A percentile compares a stretch with the other conserved stretches of the same genome.
Evolutionary conservation across 1,284 basidiomycete species (phyloP).

Genomic region (Pseudozyma sp.): DNA sequence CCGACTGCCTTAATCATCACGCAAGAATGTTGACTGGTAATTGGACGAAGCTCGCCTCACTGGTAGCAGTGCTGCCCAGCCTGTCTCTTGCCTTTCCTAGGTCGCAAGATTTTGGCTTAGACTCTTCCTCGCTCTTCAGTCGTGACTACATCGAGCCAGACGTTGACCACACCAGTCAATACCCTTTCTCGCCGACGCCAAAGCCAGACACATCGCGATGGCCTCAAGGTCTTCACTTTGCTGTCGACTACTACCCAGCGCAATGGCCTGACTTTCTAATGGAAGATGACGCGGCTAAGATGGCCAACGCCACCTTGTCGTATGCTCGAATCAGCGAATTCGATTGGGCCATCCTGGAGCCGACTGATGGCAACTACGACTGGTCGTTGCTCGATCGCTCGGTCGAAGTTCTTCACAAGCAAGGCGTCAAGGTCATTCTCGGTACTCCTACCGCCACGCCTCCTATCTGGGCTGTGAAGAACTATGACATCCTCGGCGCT

Average conservation of each 20-base stretch:
- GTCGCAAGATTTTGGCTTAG: slow-evolving; percentile 71
- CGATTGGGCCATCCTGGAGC: slow-evolving; percentile 55
- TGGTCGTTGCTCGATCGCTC: slow-evolving; percentile 41
- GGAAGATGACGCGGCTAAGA: slow-evolving; percentile 41
- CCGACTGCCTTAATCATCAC: no score
- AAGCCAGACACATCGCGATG: slow-evolving; percentile 26
- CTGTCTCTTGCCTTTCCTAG: slow-evolving; percentile 24
- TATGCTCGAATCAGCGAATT: slow-evolving; percentile 55
- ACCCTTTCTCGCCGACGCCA: slow-evolving; percentile 12
- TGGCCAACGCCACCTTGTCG: slow-evolving; percentile 42
- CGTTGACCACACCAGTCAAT: slow-evolving; percentile 20
- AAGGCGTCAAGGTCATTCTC: slow-evolving; percentile 55
- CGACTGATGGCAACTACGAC: slow-evolving; percentile 47
- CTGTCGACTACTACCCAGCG: slow-evolving; percentile 56
- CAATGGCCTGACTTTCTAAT: slow-evolving; percentile 49
- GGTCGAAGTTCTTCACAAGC: slow-evolving; percentile 31
- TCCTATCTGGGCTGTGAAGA: slow-evolving; percentile 49
- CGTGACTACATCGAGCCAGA: slow-evolving; percentile 94
- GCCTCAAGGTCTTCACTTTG: slow-evolving; percentile 43
- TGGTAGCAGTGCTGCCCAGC: slow-evolving; percentile 22
- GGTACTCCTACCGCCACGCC: slow-evolving; percentile 52
- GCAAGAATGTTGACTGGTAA: slow-evolving; percentile 30
- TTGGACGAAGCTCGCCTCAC: slow-evolving; percentile 24
- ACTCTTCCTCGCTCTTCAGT: slow-evolving; percentile 91
- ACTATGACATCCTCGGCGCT: slow-evolving; percentile 51